phyloP scores from a whole-genome alignment of 495 filamentous ascomycete species.

The Evansstolkia leycettana region DNA sequence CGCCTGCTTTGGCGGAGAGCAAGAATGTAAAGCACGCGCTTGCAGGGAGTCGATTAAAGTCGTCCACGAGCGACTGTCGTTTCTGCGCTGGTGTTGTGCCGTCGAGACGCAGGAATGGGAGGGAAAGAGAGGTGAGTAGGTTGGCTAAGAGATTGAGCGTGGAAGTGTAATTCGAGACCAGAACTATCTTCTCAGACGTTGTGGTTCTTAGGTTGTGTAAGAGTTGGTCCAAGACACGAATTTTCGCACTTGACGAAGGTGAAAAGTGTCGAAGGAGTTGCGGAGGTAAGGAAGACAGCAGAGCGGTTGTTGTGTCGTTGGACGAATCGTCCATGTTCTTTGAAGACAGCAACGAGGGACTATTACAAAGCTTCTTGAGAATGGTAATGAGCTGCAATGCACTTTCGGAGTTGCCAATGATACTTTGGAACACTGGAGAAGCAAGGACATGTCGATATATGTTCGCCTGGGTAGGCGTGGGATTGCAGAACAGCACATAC shows the following conservation, averaged over 20 bases:
- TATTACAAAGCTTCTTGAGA: conserved; percentile 76
- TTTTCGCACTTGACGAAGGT: conserved; percentile 52
- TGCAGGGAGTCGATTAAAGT: conserved; percentile 54
- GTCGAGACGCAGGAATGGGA: conserved; percentile 61
- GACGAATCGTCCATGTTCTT: conserved; percentile 24
- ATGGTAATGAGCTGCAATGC: conserved; percentile 66
- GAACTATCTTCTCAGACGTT: conserved; percentile 62
- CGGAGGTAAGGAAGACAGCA: conserved; percentile 47
- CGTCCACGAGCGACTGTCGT: conserved; percentile 63
- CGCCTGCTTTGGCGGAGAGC: conserved; percentile 68
- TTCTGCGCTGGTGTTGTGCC: conserved; percentile 56
- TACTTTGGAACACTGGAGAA: conserved; percentile 55
- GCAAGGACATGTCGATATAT: conserved; percentile 59
- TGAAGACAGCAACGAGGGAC: conserved; percentile 49
- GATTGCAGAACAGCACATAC: conserved; percentile 65
- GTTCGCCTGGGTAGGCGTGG: conserved; percentile 52
- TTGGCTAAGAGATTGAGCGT: conserved; percentile 59
- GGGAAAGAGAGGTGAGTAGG: conserved; percentile 49
- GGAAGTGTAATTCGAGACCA: conserved; percentile 74
- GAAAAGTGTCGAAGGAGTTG: conserved; percentile 44
- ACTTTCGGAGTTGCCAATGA: conserved; percentile 54
- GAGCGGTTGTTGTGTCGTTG: conserved; percentile 27
- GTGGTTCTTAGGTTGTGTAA: conserved; percentile 47
- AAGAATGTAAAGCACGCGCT: conserved; percentile 59
- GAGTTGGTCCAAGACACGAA: conserved; percentile 59